Conservation (phyloP, 2,329 filamentous ascomycete species). For the Alternaria alternata region DNA sequence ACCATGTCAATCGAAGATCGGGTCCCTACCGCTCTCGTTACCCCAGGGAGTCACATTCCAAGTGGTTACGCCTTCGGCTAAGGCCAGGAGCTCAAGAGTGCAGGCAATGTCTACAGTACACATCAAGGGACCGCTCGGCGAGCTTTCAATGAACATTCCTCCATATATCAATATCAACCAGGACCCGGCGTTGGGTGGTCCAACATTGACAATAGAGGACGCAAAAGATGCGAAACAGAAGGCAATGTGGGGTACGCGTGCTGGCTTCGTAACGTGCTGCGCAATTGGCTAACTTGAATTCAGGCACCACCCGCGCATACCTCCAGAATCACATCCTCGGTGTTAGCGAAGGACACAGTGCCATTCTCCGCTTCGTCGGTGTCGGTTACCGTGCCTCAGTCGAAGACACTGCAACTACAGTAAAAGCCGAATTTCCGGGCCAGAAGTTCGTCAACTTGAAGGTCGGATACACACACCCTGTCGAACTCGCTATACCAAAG, state of each 20-base stretch:
- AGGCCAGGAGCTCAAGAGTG: slow-evolving; percentile 67
- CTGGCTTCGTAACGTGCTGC: slow-evolving; percentile 4
- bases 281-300: slow-evolving; percentile 7
- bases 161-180: slow-evolving; percentile 77
- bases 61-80: slow-evolving; percentile 69
- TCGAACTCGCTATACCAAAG: slow-evolving; percentile 83
- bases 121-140: slow-evolving; percentile 82
- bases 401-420: slow-evolving; percentile 76
- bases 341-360: slow-evolving; percentile 95
- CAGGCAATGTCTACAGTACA: slow-evolving; percentile 73
- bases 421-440: slow-evolving; percentile 72
- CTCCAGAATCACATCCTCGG: slow-evolving; percentile 90
- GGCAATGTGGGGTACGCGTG: slow-evolving; percentile 87
- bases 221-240: slow-evolving; percentile 75
- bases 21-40: slow-evolving; percentile 66
- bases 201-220: slow-evolving; percentile 75
- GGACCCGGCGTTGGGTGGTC: slow-evolving; percentile 69
- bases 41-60: slow-evolving; percentile 71
- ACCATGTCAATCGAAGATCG: slow-evolving; percentile 79
- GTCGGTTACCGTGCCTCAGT: slow-evolving; percentile 94
- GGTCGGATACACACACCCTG: slow-evolving; percentile 94
- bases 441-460: slow-evolving; percentile 93
- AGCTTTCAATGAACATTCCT: slow-evolving; percentile 80
- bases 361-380: slow-evolving; percentile 89
- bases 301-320: slow-evolving; percentile 89